A percentile compares a stretch with the other conserved stretches of the same genome.
phyloP scores from a whole-genome alignment of 2,329 filamentous ascomycete genomes.

The Penicillium corylophilum region DNA sequence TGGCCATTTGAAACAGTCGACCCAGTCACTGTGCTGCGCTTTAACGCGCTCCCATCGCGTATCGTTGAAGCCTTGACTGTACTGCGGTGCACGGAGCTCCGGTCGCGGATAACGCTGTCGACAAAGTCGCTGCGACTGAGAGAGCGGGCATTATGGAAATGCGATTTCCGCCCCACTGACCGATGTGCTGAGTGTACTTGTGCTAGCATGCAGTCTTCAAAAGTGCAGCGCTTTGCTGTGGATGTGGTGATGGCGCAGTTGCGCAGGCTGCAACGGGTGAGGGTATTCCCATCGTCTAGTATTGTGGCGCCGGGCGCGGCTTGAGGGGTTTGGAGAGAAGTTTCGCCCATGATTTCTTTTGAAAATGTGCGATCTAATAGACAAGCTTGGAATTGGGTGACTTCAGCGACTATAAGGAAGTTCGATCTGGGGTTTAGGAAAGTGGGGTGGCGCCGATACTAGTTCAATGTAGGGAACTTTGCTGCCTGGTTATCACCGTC shows the following conservation, averaged over 20 bases:
- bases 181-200: slow-evolving; percentile 12
- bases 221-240: slow-evolving; percentile 9
- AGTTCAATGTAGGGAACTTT: background rate
- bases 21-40: slow-evolving; percentile 12
- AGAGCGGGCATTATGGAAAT: slow-evolving; percentile 10
- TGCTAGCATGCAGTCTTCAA: slow-evolving; percentile 15
- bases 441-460: background rate
- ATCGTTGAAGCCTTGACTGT: slow-evolving; percentile 13
- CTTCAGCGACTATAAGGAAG: background rate
- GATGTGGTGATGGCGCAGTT: slow-evolving; percentile 18
- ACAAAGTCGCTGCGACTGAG: slow-evolving; percentile 16
- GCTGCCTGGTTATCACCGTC: too few relatives aligned
- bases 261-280: slow-evolving; percentile 18
- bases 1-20: slow-evolving; percentile 8
- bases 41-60: slow-evolving; percentile 9
- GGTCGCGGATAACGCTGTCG: slow-evolving; percentile 15
- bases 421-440: background rate
- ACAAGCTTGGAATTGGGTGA: background rate
- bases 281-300: slow-evolving; percentile 9
- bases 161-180: slow-evolving; percentile 11
- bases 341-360: background rate
- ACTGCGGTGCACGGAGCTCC: slow-evolving; percentile 12
- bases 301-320: background rate
- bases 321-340: background rate
- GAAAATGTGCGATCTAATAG: background rate